Evolutionary conservation across 257 asterid species (phyloP), one percentile per base, ranked within the genome.

Genomic region (Plantago major): DNA sequence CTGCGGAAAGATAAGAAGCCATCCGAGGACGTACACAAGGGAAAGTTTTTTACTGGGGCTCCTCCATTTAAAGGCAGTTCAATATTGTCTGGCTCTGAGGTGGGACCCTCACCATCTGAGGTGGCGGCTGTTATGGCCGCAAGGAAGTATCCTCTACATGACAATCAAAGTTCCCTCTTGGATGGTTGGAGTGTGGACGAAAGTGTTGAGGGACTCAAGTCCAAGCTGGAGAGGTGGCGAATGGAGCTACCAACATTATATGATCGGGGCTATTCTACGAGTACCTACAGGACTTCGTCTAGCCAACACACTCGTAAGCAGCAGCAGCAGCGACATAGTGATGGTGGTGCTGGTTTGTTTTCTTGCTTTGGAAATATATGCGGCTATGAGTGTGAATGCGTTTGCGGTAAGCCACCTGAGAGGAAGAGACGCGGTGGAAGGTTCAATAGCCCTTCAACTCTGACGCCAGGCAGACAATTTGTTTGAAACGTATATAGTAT

Each of bases 161-260:
- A 90, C 66, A 79, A 85, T 0, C 72, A 78, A 58, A 83, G 95
- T 83, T 90, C 98, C 0, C 81, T 90, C 1, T 44, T 90, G 73
- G 95, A 86, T 37, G 98, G 98, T 11, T 90, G 98, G 98, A 85
- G 96, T 74, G 45, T 88, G 78, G 91, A 90, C 28, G 96, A 90
- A 44, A 88, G 98, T 44, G 86, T 79, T 0, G 98, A 90, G 50
- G 96, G 95, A 79, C 88, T 88, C 30, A 67, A 77, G 19, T 90
- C 98, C 7, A 90, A 85, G 74, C 91, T 90, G 1, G 96, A 88
- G 71, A 70, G 98, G 74, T 90, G 96, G 95, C 66, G 95, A 18
- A 90, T 75, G 65, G 95, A 88, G 69, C 62, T 91, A 17, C 96
- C 98, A 1, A 94, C 95, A 0, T 2, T 78, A 55, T 76, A 79